Base-by-base conservation (phyloP, 208 protist genomes). In the Leishmania braziliensis region DNA sequence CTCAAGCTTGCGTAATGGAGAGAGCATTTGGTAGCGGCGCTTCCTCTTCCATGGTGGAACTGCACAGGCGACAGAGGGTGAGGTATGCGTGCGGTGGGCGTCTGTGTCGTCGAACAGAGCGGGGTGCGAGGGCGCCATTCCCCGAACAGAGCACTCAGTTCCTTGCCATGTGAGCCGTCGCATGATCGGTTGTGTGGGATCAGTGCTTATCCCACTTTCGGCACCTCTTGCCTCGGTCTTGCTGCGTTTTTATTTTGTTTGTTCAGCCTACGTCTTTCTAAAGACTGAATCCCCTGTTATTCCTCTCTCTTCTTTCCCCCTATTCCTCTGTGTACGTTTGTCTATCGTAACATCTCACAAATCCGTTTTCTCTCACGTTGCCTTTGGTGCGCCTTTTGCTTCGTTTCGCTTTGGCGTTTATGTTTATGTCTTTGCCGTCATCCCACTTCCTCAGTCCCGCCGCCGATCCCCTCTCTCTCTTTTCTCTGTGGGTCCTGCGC, bases 1-100 rank as follows among this genome's bases (percentile, higher is more conserved):
- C 16, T 82, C 78, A 9, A 79, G 78, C n/a, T 60, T 82, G 39
- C 74, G 69, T 53, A 76, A 63, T 75, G 46, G 63, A 36, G 73
- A 82, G 5, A 82, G 82, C 66, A 82, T 86, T 60, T 86, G 72
- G 78, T 82, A 75, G 54, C 3, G 3, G 29, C n/a, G 51, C 43
- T 18, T 29, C 9, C 53, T 58, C 39, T 23, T 63, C 53, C 33
- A n/a, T 29, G 5, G 53, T 53, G 51, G 12, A 23, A 10, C 14
- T 58, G 51, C 26, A 16, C 23, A 46, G 16, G 23, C 18, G 69
- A 29, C 39, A 51, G 16, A 54, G 46, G 20, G 16, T 73, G 23
- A 54, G n/a, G 26, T 3, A 6, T 20, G 46, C n/a, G 12, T 54
- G 69, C 69, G 48, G 14, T 33, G 69, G 4, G 46, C 20, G 6